These are phyloP conservation scores for Cutaneotrichosporon sp. DNA, from an alignment of 1,284 basidiomycete species.

Conservation along the genomic window DNA sequence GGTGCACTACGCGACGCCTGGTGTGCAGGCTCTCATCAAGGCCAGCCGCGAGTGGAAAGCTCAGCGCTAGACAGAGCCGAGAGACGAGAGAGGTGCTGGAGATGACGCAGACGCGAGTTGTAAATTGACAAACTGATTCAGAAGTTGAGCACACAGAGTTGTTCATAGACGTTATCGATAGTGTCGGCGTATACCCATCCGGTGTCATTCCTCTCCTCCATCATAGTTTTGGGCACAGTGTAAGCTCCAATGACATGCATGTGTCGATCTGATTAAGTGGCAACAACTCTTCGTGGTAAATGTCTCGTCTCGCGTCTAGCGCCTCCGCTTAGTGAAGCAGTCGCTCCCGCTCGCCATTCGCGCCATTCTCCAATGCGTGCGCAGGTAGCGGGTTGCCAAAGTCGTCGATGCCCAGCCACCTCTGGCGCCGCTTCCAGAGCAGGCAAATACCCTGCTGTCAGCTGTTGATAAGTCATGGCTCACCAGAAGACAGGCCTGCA, in stretches of 20 bases:
- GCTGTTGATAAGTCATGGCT: slow-evolving; percentile 11
- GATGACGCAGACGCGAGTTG: background rate
- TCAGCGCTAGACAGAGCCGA: background rate
- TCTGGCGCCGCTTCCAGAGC: slow-evolving; percentile 71
- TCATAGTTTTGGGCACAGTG: background rate
- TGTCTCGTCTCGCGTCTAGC: too few relatives aligned
- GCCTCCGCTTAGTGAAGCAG: too few relatives aligned
- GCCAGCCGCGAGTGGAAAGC: slow-evolving; percentile 27
- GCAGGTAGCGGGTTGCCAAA: slow-evolving; percentile 64
- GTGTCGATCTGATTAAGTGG: background rate
- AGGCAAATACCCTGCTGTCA: slow-evolving; percentile 61
- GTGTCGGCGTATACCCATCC: too few relatives aligned
- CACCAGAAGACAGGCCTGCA: slow-evolving; percentile 74
- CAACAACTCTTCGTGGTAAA: background rate
- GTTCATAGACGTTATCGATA: too few relatives aligned
- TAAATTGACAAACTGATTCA: too few relatives aligned
- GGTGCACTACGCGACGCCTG: slow-evolving; percentile 70
- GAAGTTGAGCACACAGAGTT: too few relatives aligned
- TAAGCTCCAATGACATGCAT: background rate
- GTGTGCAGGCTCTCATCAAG: slow-evolving; percentile 33
- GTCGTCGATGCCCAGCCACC: slow-evolving; percentile 76
- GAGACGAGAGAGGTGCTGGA: background rate
- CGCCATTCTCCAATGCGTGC: background rate
- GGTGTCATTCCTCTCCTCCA: too few relatives aligned
- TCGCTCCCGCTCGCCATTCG: background rate